These are phyloP conservation scores for Clavariopsis aquatica DNA, from an alignment of 495 filamentous ascomycete species.

Conservation along the genomic window DNA sequence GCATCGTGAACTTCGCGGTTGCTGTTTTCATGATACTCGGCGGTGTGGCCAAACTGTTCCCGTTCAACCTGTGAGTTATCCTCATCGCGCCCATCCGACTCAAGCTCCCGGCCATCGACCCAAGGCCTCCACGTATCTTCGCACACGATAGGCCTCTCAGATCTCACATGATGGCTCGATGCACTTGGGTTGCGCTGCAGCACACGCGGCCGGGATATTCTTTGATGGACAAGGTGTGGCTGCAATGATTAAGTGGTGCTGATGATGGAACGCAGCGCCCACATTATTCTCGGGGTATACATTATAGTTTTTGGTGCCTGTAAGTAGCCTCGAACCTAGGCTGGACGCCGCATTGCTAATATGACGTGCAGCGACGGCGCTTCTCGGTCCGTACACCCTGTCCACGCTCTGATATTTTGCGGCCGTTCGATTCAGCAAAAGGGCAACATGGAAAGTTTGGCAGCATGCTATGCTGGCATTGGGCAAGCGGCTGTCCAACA, in stretches of 20 bases:
- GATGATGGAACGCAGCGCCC: constrained; percentile 51
- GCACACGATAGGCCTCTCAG: background rate
- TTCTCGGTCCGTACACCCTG: constrained; percentile 51
- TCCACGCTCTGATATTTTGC: background rate
- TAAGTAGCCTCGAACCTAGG: constrained; percentile 47
- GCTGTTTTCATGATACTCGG: constrained; percentile 87
- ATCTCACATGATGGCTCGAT: background rate
- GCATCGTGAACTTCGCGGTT: constrained; percentile 88
- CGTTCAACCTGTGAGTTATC: constrained; percentile 55
- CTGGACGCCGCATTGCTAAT: constrained; percentile 20
- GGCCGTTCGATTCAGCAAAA: background rate
- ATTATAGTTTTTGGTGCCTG: constrained; percentile 87
- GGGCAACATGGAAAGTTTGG: background rate
- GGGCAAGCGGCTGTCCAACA: too few species aligned
- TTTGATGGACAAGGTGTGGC: background rate
- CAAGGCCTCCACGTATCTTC: too few species aligned
- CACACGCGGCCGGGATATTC: background rate
- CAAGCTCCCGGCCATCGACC: background rate
- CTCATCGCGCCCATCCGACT: background rate
- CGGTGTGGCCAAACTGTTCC: constrained; percentile 86
- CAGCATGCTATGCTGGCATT: background rate
- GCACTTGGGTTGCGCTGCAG: background rate
- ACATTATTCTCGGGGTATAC: constrained; percentile 78
- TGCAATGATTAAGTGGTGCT: background rate
- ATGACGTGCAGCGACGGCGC: constrained; percentile 53